These are phyloP conservation scores for Wakefieldia striispora DNA, from an alignment of 768 basidiomycete species.

Conservation along the genomic window DNA sequence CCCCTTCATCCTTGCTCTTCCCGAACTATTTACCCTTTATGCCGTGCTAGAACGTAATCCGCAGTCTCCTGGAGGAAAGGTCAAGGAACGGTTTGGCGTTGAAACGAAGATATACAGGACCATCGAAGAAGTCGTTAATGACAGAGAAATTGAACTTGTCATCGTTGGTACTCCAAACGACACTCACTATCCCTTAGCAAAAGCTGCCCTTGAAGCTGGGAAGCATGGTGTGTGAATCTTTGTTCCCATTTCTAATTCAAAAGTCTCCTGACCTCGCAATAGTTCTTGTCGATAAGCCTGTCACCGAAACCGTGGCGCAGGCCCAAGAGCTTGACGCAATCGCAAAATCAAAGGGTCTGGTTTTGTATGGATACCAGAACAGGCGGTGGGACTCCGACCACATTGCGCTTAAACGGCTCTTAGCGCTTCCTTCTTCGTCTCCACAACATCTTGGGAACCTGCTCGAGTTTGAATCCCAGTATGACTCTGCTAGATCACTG, in stretches of 20 bases:
- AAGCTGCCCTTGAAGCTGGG: conserved; percentile 61
- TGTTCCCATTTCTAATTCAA: neutral
- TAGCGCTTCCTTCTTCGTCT: conserved; percentile 51
- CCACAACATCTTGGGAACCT: conserved; percentile 58
- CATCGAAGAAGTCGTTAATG: conserved; percentile 58
- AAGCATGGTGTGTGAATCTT: conserved; percentile 57
- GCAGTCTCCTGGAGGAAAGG: conserved; percentile 54
- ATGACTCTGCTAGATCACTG: conserved; percentile 18
- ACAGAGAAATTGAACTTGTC: conserved; percentile 64
- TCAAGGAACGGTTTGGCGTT: conserved; percentile 63
- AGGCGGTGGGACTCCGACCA: conserved; percentile 80
- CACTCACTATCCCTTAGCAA: conserved; percentile 69
- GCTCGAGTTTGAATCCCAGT: conserved; percentile 77
- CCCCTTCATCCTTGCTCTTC: conserved; percentile 73
- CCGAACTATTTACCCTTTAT: conserved; percentile 65
- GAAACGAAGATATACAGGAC: conserved; percentile 55
- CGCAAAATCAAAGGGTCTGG: conserved; percentile 55
- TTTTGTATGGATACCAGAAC: conserved; percentile 74
- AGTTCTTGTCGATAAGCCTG: conserved; percentile 83
- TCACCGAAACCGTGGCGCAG: conserved; percentile 58
- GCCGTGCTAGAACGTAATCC: conserved; percentile 79
- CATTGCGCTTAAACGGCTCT: conserved; percentile 58
- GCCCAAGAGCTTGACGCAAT: conserved; percentile 59
- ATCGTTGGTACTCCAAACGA: conserved; percentile 71
- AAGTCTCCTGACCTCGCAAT: conserved; percentile 1